These are phyloP conservation scores for Leccinum longicurvipes DNA, from an alignment of 768 basidiomycete genomes.

Conservation along the genomic window DNA sequence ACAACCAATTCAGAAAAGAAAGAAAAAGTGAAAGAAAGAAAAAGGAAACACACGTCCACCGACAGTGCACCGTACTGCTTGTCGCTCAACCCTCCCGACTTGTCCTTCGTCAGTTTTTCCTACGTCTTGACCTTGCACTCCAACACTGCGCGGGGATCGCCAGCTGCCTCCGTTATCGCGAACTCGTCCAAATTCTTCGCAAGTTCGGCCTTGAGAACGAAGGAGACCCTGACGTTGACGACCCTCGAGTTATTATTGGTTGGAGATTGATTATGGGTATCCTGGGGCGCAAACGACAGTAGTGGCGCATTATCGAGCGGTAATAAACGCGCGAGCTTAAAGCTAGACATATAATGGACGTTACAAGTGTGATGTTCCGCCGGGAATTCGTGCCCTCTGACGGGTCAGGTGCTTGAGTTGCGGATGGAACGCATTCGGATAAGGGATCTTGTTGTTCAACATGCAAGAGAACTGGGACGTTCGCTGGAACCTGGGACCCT, in stretches of 20 bases:
- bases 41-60: conserved; percentile 63
- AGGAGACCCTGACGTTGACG: conserved; percentile 68
- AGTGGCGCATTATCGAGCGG: too few relatives aligned
- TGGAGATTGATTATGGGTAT: conserved; percentile 32
- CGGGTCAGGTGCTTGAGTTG: conserved; percentile 57
- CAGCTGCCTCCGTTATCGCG: conserved; percentile 59
- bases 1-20: neutral
- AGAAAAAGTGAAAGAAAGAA: neutral
- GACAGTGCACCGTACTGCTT: conserved; percentile 67
- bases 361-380: conserved; percentile 74
- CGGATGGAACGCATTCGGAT: conserved; percentile 62
- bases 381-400: conserved; percentile 76
- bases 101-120: conserved; percentile 73
- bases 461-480: conserved; percentile 30
- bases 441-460: conserved; percentile 86
- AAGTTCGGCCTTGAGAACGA: conserved; percentile 68
- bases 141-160: conserved; percentile 54
- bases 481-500: neutral
- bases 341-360: conserved; percentile 6
- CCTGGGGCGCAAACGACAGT: too few relatives aligned
- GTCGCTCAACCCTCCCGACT: conserved; percentile 73
- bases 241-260: conserved; percentile 57
- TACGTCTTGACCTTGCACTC: conserved; percentile 81
- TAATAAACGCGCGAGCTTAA: too few relatives aligned
- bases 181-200: conserved; percentile 56